Evolutionary conservation across 1,284 basidiomycete genomes (phyloP), one percentile per base, ranked within the genome.

Genomic region (Malassezia furfur): DNA sequence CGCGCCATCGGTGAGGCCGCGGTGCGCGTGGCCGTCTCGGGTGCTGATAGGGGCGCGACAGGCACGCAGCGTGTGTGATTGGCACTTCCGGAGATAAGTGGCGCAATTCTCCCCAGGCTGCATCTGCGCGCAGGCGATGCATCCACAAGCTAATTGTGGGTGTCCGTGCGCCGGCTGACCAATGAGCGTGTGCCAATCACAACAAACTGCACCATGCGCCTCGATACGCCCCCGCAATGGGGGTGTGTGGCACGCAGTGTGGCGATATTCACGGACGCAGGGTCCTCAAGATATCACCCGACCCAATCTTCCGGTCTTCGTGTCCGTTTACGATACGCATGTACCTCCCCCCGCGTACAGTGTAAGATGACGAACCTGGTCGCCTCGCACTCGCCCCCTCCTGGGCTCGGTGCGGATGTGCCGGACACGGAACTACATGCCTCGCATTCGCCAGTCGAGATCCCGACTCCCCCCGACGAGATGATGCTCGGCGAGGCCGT

Each of bases 391-490:
- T 31, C n/a, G 8, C 60, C 63, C 7, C 46, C 68, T 38, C 66
- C 66, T n/a, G 68, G 68, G 8, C 67, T 64, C 1, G 54, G 60
- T 3, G 22, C 37, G 21, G 48, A 48, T 8, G 58, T 51, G 11
- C 56, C 62, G 2, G 46, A 49, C 10, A 54, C 52, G 40, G 54
- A 39, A 30, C 53, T 58, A 28, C 59, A 63, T 32, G 48, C 52
- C 5, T 68, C 68, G 3, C 66, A 57, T 25, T 66, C 70, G 8
- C 68, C 64, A 15, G 59, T 58, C 41, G 67, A 71, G 17, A 32
- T 71, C 9, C 61, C 68, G 11, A 72, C 70, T 37, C 70, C 70
- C n/a, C 68, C 70, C 11, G 69, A 72, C 57, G 62, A 57, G 2
- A 48, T 65, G 4, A 34, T 46, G 2, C 50, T 66, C 10, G 52